Evolutionary conservation across 495 filamentous ascomycete species (phyloP).

Genomic region (Cenococcum geophilum): DNA sequence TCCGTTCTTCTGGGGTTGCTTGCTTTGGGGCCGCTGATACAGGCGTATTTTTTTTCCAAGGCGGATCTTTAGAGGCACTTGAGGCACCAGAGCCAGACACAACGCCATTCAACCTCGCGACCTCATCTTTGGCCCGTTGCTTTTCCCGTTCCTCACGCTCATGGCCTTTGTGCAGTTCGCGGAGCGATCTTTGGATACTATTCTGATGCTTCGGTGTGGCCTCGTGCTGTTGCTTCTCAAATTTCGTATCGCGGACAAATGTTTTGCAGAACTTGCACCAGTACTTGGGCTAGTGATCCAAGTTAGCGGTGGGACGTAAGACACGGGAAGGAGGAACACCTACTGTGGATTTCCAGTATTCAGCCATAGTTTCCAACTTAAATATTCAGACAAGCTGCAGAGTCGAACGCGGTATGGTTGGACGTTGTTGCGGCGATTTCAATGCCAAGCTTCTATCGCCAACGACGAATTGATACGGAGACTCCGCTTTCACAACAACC

Average conservation of each 20-base stretch:
- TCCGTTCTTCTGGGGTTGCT: slow-evolving; percentile 62
- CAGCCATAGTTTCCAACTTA: slow-evolving; percentile 58
- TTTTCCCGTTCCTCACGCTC: slow-evolving; percentile 72
- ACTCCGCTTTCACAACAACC: too few species aligned
- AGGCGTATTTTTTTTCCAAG: slow-evolving; percentile 11
- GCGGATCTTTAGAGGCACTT: slow-evolving; percentile 14
- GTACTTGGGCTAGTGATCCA: slow-evolving; percentile 60
- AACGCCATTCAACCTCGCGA: slow-evolving; percentile 77
- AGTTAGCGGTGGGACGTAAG: neutral
- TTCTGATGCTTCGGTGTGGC: slow-evolving; percentile 81
- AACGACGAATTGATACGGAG: too few species aligned
- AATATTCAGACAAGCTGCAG: neutral
- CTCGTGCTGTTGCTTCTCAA: slow-evolving; percentile 88
- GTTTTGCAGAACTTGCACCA: slow-evolving; percentile 97
- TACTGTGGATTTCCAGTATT: slow-evolving; percentile 98
- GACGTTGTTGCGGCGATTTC: too few species aligned
- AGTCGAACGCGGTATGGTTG: too few species aligned
- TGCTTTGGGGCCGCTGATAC: slow-evolving; percentile 32
- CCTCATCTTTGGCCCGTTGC: slow-evolving; percentile 74
- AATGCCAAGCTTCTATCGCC: too few species aligned
- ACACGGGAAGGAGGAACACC: slow-evolving; percentile 22
- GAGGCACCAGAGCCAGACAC: slow-evolving; percentile 42
- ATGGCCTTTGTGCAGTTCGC: slow-evolving; percentile 75
- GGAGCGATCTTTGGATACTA: slow-evolving; percentile 80
- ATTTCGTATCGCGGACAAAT: slow-evolving; percentile 85